Percentiles rank a stretch among this genome's conserved stretches.
phyloP scores from a whole-genome alignment of 2,329 filamentous ascomycete species.

The Cercospora janseana region DNA sequence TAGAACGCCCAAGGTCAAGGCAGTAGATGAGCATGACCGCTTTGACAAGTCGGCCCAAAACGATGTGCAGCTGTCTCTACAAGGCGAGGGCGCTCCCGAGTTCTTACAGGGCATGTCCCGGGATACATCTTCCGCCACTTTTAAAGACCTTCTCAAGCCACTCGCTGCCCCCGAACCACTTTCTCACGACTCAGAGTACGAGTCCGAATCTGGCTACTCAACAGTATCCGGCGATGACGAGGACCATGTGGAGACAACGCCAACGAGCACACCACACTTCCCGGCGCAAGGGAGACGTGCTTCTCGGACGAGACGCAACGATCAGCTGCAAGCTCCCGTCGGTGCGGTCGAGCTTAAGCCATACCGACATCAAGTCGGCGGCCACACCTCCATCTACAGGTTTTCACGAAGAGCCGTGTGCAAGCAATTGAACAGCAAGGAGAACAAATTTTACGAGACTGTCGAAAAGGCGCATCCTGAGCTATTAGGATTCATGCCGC shows the following conservation, averaged over 20 bases:
- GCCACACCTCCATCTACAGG: slow-evolving; percentile 92
- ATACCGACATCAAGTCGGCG: slow-evolving; percentile 95
- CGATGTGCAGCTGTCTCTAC: slow-evolving; percentile 62
- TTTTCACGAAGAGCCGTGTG: slow-evolving; percentile 94
- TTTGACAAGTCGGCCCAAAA: slow-evolving; percentile 28
- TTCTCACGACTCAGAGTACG: slow-evolving; percentile 42
- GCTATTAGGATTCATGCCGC: slow-evolving; percentile 84
- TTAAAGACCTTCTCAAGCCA: slow-evolving; percentile 24
- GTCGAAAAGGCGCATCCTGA: slow-evolving; percentile 89
- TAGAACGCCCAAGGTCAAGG: slow-evolving; percentile 23
- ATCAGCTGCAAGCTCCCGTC: slow-evolving; percentile 58
- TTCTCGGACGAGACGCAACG: slow-evolving; percentile 17
- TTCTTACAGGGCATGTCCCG: slow-evolving; percentile 57
- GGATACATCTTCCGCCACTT: slow-evolving; percentile 16
- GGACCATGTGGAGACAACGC: slow-evolving; percentile 19
- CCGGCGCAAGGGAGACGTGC: slow-evolving; percentile 29
- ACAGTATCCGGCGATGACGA: slow-evolving; percentile 53
- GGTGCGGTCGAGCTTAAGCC: slow-evolving; percentile 95
- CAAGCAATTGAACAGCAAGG: slow-evolving; percentile 95
- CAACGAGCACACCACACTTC: slow-evolving; percentile 37
- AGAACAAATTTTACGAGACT: slow-evolving; percentile 98
- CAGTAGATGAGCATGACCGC: slow-evolving; percentile 4
- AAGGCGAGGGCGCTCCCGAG: slow-evolving; percentile 60
- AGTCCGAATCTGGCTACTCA: slow-evolving; percentile 45
- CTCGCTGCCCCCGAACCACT: slow-evolving; percentile 19